Base-by-base conservation (phyloP, 495 filamentous ascomycete species). In the Daldinia vernicosa region DNA sequence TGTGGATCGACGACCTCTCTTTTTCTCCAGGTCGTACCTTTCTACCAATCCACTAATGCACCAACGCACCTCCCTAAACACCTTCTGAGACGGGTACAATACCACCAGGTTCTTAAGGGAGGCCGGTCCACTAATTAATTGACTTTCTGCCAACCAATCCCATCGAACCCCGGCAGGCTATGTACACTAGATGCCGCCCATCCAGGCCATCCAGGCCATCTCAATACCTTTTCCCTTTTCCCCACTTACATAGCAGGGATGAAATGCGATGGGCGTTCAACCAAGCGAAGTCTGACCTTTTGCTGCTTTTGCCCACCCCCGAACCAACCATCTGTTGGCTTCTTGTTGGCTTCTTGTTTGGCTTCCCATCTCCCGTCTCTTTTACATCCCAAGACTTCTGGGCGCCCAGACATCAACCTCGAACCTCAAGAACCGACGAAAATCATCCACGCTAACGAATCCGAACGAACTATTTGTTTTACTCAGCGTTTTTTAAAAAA, bases 371-470 rank as follows among this genome's bases (percentile, higher is more conserved):
- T 73, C 73, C 71, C 67, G 67, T 70, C 56, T 73, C 63, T 63
- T 67, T 66, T 69, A 58, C 40, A 73, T 60, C 67, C 50, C 63
- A 74, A 67, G 63, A 74, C 67, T 71, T 71, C 75, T 75, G 64
- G 75, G 75, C 75, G 75, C 73, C 75, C 73, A 77, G 70, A 69
- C 75, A 55, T 61, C 60, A 63, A 60, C 61, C 22, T 61, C 57
- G 63, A 69, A 66, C 66, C 59, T 63, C 59, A 63, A 59, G 63
- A 74, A 53, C 7, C 60, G 47, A 50, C 52, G 24, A 14, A 66
- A 30, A 57, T 24, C 70, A 66, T 43, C 63, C 51, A 43, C 69
- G 60, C 66, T 45, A 58, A 30, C 61, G 43, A 61, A 26, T 26
- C 22, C 26, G 33, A 50, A 24, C 30, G 26, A 43, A n/a, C 7